Percentiles rank a stretch among this genome's conserved stretches.
Evolutionary conservation across 164 flowering plant genomes (phyloP).

Genomic region (Litsea cubeba): DNA sequence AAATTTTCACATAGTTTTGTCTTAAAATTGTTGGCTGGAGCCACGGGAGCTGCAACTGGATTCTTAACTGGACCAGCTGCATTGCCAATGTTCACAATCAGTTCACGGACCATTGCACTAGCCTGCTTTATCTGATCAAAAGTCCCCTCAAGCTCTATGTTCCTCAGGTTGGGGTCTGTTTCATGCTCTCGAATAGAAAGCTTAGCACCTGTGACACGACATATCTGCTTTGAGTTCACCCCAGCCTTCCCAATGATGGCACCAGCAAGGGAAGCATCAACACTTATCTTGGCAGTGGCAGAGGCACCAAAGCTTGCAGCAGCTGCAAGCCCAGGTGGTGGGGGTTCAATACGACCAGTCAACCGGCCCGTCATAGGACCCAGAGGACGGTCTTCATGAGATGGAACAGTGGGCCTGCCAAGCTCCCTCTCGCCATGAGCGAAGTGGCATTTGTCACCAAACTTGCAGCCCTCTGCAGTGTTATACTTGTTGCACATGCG

Average conservation of each 20-base stretch:
- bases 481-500: constrained; percentile 69
- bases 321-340: constrained; percentile 34
- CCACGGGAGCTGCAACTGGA: constrained; percentile 9
- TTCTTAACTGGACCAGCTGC: constrained; percentile 14
- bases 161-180: constrained; percentile 62
- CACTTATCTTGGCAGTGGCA: constrained; percentile 85
- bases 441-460: constrained; percentile 87
- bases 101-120: constrained; percentile 73
- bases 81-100: constrained; percentile 46
- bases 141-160: constrained; percentile 89
- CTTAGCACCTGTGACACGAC: constrained; percentile 79
- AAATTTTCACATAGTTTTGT: constrained; percentile 74
- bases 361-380: constrained; percentile 33
- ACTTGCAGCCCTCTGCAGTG: constrained; percentile 84
- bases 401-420: constrained; percentile 48
- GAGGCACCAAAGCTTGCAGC: constrained; percentile 77
- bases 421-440: constrained; percentile 92
- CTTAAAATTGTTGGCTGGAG: constrained; percentile 51
- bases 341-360: constrained; percentile 34
- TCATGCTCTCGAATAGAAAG: constrained; percentile 85
- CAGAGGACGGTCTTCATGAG: constrained; percentile 43
- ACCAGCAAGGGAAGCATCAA: constrained; percentile 88
- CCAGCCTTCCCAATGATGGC: constrained; percentile 95
- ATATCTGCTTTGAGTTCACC: constrained; percentile 87
- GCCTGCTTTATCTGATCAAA: constrained; percentile 91